Percentiles rank a stretch among this genome's conserved stretches.
Evolutionary conservation across 495 filamentous ascomycete species (phyloP).

Genomic region (Terfezia claveryi): DNA sequence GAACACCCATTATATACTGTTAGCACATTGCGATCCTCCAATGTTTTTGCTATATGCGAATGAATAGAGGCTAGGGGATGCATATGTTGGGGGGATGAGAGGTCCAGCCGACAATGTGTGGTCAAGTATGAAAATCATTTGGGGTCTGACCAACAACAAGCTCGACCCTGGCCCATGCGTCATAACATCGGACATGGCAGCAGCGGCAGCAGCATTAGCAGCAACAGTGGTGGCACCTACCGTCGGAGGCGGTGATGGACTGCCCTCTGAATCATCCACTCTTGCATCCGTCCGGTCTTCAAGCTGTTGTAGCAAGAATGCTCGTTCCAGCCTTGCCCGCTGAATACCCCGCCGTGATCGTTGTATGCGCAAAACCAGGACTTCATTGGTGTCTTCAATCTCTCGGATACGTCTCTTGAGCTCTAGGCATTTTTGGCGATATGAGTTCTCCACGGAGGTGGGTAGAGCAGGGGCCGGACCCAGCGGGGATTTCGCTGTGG

Average conservation of each 20-base stretch:
- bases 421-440: constrained; percentile 90
- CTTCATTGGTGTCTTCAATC: constrained; percentile 71
- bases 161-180: constrained; percentile 17
- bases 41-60: too few species aligned
- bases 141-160: constrained; percentile 3
- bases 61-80: too few species aligned
- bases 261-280: constrained; percentile 50
- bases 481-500: constrained; percentile 23
- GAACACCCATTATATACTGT: background rate
- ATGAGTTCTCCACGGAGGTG: constrained; percentile 85
- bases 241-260: constrained; percentile 47
- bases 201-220: background rate
- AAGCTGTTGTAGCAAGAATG: constrained; percentile 72
- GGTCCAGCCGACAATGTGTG: constrained; percentile 10
- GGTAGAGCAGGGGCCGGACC: constrained; percentile 43
- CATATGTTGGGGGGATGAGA: too few species aligned
- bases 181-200: constrained; percentile 21
- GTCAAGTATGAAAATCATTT: background rate
- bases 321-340: constrained; percentile 77
- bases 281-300: constrained; percentile 65
- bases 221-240: constrained; percentile 27
- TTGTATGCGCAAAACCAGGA: constrained; percentile 50
- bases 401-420: constrained; percentile 77
- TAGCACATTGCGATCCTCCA: background rate
- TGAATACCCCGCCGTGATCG: constrained; percentile 63